Evolutionary conservation across 1,139 yeast species (phyloP).

Genomic region (Taphrina pruni): DNA sequence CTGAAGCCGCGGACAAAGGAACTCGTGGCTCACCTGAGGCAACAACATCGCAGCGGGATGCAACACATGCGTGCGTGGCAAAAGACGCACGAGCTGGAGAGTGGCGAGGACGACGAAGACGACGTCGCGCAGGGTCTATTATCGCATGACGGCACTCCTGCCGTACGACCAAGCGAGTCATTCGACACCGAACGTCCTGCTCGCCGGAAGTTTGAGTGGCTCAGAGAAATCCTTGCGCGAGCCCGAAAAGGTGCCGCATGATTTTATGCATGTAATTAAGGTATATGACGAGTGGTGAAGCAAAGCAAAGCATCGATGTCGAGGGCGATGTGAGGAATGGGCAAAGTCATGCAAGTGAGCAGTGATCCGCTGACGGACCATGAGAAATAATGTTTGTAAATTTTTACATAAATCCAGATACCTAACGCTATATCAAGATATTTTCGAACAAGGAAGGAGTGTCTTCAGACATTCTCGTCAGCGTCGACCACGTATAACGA

Average conservation of each 20-base stretch:
- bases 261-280: no score
- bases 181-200: slow-evolving; percentile 6
- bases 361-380: no score
- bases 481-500: no score
- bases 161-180: neutral
- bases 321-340: no score
- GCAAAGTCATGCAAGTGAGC: no score
- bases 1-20: neutral
- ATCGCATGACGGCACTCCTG: neutral
- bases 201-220: slow-evolving; percentile 10
- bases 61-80: slow-evolving; percentile 9
- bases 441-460: no score
- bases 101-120: slow-evolving; percentile 1
- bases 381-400: no score
- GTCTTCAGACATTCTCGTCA: no score
- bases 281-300: no score
- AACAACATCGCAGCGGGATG: neutral
- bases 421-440: no score
- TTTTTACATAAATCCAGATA: no score
- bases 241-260: neutral
- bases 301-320: no score
- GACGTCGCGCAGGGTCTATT: slow-evolving; percentile 2
- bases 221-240: slow-evolving; percentile 1
- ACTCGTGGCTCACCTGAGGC: neutral
- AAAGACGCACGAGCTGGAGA: slow-evolving; percentile 8